Percentiles rank a stretch among this genome's conserved stretches.
phyloP scores from a whole-genome alignment of 805 yeast genomes.

The Jamesozyma jinghongensis region DNA sequence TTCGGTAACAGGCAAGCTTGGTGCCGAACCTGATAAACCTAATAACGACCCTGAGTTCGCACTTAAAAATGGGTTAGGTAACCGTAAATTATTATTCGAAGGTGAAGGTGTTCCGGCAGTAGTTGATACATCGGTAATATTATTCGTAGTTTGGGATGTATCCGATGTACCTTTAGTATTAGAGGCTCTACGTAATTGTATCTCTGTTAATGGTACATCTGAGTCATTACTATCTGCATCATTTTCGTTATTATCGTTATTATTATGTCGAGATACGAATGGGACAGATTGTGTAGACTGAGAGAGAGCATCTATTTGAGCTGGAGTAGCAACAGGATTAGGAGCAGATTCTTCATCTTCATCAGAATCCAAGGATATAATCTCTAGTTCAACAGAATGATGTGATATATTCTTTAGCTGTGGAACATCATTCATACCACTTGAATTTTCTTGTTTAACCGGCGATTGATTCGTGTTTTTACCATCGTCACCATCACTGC shows the following conservation, averaged over 20 bases:
- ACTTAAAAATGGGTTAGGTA: background rate
- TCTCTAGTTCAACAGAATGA: constrained; percentile 2
- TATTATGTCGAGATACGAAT: no score
- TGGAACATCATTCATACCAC: background rate
- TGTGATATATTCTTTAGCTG: background rate
- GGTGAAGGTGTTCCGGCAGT: background rate
- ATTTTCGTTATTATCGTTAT: background rate
- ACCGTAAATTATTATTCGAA: background rate
- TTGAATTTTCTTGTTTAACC: constrained; percentile 7
- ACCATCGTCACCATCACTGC: constrained; percentile 5
- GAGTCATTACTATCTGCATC: constrained; percentile 2
- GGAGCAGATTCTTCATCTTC: constrained; percentile 24
- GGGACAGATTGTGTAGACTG: no score
- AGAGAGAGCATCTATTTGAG: background rate
- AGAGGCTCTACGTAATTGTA: background rate
- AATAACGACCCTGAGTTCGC: constrained; percentile 1
- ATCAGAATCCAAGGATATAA: constrained; percentile 43
- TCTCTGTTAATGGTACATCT: constrained; percentile 8
- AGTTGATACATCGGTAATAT: background rate
- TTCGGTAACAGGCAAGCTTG: background rate
- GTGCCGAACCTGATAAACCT: background rate
- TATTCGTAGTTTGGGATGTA: background rate
- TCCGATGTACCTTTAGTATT: background rate
- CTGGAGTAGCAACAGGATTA: background rate
- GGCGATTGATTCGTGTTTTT: constrained; percentile 1